These are phyloP conservation scores for Fallopia convolvulus DNA, from an alignment of 148 eudicot genomes.

Conservation along the genomic window DNA sequence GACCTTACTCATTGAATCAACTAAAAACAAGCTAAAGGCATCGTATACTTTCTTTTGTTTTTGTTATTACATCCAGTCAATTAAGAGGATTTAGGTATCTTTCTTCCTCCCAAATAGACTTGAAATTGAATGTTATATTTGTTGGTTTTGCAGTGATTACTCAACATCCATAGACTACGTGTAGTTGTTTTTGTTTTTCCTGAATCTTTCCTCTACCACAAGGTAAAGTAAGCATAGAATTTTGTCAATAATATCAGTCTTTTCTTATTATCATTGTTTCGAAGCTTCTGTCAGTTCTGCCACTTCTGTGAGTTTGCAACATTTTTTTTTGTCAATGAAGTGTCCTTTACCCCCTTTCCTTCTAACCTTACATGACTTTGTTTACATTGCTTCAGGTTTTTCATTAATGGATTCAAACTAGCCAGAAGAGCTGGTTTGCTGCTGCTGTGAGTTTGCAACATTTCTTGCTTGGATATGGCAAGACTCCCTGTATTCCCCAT, in stretches of 20 bases:
- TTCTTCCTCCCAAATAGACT: not conserved
- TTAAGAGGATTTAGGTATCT: too few species aligned
- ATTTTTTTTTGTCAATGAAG: too few species aligned
- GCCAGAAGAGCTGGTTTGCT: not conserved
- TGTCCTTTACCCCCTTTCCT: too few species aligned
- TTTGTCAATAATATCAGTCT: too few species aligned
- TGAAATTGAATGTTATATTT: not conserved
- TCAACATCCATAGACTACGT: not conserved
- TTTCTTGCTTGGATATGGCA: not conserved
- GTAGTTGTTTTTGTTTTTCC: not conserved
- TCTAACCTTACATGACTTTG: not conserved
- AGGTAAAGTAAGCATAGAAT: too few species aligned
- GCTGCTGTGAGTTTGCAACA: not conserved
- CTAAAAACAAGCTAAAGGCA: too few species aligned
- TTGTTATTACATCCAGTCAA: not conserved
- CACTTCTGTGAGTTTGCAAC: not conserved
- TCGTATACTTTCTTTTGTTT: not conserved
- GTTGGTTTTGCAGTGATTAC: slow-evolving; percentile 7
- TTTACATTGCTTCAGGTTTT: not conserved
- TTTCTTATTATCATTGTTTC: not conserved
- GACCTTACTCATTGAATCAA: too few species aligned
- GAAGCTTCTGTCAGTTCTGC: not conserved
- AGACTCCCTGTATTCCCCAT: not conserved
- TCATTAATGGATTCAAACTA: not conserved
- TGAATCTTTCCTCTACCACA: too few species aligned